These are phyloP conservation scores for Epichloe aotearoae DNA, from an alignment of 2,329 filamentous ascomycete genomes.

Conservation along the genomic window DNA sequence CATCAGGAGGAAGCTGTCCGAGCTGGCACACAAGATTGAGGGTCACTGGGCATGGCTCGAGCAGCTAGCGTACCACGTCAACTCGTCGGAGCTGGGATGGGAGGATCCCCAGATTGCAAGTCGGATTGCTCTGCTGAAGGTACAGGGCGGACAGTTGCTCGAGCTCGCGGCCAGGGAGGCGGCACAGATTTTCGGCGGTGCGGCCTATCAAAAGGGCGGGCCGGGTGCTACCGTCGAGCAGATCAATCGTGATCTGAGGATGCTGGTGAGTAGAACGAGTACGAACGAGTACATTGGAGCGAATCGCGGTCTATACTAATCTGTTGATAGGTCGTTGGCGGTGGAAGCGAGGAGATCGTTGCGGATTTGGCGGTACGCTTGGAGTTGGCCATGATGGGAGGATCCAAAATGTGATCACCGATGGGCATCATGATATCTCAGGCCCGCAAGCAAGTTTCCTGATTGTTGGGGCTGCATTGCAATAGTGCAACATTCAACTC, in stretches of 20 bases:
- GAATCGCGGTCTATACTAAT: not conserved
- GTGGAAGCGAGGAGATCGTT: slow-evolving; percentile 42
- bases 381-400: slow-evolving; percentile 19
- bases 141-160: slow-evolving; percentile 34
- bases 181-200: slow-evolving; percentile 40
- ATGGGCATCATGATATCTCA: too few species aligned
- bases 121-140: slow-evolving; percentile 26
- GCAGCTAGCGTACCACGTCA: slow-evolving; percentile 43
- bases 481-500: too few species aligned
- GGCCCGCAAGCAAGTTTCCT: too few species aligned
- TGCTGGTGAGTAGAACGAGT: slow-evolving; percentile 7
- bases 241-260: slow-evolving; percentile 36
- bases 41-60: slow-evolving; percentile 49
- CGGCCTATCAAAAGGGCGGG: slow-evolving; percentile 34
- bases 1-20: slow-evolving; percentile 46
- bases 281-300: not conserved
- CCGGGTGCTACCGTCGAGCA: slow-evolving; percentile 37
- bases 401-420: slow-evolving; percentile 9
- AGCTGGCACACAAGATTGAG: slow-evolving; percentile 45
- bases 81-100: slow-evolving; percentile 14
- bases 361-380: slow-evolving; percentile 37
- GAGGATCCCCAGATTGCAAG: slow-evolving; percentile 20
- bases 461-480: too few species aligned
- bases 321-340: slow-evolving; percentile 32
- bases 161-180: slow-evolving; percentile 38